Evolutionary conservation across 225 moss, liverwort and hornwort genomes (phyloP), one percentile per base, ranked within the genome.

Genomic region (Straminergon stramineum): DNA sequence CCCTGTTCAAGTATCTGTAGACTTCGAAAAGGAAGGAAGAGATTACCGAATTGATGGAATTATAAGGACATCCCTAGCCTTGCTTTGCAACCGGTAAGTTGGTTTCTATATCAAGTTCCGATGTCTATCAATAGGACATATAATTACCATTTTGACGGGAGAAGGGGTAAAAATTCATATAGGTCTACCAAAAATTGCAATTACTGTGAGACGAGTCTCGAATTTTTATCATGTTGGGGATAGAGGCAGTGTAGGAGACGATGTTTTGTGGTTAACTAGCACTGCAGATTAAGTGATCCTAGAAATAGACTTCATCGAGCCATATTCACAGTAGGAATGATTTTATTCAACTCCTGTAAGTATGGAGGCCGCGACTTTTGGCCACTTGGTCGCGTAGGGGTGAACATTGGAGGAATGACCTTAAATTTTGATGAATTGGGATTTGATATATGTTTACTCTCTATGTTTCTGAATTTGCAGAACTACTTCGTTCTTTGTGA

Each of bases 31-130:
- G 88, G 93, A 96, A 92, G 95, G 97, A 55, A 83, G 93, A 92
- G 94, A 95, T 85, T 91, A 89, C 69, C 96, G 93, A 81, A 89
- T 99, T 84, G 95, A 96, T 83, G 97, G 99, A 80, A 66, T 97
- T 65, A 94, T 94, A 56, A 91, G 92, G 87, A 97, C 97, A 65
- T 95, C 97, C 43, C 84, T 97, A 81, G 51, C 89, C 12, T 87
- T 97, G 82, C 88, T 95, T 90, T 99, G 97, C 95, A 99, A 99
- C 89, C 95, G 97, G 98, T 98, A 93, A 89, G 93, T 86, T 70
- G 61, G 84, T 85, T 69, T 55, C 27, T 80, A 15, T 69, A 58
- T 68, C 27, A 69, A 69, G 61, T 51, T 61, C 43, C 19, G 26
- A 43, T 80, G 80, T 80, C 57, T 67, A 68, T 39, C 56, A 26